phyloP scores from a whole-genome alignment of 1,139 yeast genomes.

The Saccharomyces hybrid region DNA sequence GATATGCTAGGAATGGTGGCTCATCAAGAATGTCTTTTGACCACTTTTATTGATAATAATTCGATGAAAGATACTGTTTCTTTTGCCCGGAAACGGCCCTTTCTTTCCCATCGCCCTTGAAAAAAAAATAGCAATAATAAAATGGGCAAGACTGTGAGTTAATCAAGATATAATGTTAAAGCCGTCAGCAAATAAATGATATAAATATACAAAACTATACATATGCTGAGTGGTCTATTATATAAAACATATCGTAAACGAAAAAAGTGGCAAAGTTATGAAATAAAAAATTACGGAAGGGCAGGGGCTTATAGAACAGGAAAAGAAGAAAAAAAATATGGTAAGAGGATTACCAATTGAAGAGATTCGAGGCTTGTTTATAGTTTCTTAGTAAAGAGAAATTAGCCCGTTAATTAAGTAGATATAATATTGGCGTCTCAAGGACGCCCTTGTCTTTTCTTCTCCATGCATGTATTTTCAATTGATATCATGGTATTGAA shows the following conservation, averaged over 20 bases:
- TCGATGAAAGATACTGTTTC: background rate
- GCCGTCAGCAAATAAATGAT: background rate
- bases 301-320: background rate
- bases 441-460: background rate
- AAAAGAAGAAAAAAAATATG: background rate
- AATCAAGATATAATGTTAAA: background rate
- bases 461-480: background rate
- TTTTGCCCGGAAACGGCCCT: background rate
- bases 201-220: constrained; percentile 1
- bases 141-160: background rate
- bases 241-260: background rate
- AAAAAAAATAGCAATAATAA: background rate
- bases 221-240: constrained; percentile 1
- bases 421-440: background rate
- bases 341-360: background rate
- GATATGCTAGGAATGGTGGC: background rate
- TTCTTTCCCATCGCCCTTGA: background rate
- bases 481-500: background rate
- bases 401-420: background rate
- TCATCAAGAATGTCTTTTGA: background rate
- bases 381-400: background rate
- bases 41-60: too few relatives aligned
- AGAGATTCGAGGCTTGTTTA: background rate
- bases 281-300: background rate
- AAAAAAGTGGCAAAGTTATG: background rate